phyloP scores from a whole-genome alignment of 139 green algal genomes.

The Haematococcus sp. region DNA sequence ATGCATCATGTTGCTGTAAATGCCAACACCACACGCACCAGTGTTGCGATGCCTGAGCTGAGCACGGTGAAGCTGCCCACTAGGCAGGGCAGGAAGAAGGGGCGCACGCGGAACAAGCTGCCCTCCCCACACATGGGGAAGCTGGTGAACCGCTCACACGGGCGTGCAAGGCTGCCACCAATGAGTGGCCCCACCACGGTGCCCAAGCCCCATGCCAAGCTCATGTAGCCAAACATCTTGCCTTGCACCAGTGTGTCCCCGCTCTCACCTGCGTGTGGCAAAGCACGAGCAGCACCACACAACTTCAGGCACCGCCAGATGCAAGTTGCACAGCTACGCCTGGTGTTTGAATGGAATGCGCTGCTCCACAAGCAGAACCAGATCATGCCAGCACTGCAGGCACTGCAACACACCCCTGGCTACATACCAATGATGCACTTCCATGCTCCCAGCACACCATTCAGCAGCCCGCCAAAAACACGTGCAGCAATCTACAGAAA shows the following conservation, averaged over 20 bases:
- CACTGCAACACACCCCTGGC: no score
- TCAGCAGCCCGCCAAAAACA: constrained; percentile 55
- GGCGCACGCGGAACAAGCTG: constrained; percentile 12
- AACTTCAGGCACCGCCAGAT: no score
- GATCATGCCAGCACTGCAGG: no score
- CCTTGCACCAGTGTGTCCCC: constrained; percentile 22
- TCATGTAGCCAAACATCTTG: constrained; percentile 40
- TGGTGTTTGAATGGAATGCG: no score
- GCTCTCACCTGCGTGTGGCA: constrained; percentile 22
- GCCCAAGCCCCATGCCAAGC: constrained; percentile 44
- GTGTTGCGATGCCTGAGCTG: not conserved
- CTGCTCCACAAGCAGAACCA: no score
- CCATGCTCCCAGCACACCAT: constrained; percentile 63
- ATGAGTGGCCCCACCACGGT: constrained; percentile 38
- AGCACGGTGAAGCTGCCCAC: constrained; percentile 33
- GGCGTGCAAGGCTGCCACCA: constrained; percentile 30
- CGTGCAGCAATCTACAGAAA: constrained; percentile 10
- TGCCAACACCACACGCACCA: constrained; percentile 4
- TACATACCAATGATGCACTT: constrained; percentile 42
- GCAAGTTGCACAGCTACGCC: no score
- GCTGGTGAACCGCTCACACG: constrained; percentile 19
- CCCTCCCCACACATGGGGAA: constrained; percentile 20
- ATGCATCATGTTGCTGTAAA: constrained; percentile 1
- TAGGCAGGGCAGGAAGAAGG: constrained; percentile 65
- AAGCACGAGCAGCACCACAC: no score